Base-by-base conservation (phyloP, 2,329 filamentous ascomycete species). In the Fusarium abutilonis region DNA sequence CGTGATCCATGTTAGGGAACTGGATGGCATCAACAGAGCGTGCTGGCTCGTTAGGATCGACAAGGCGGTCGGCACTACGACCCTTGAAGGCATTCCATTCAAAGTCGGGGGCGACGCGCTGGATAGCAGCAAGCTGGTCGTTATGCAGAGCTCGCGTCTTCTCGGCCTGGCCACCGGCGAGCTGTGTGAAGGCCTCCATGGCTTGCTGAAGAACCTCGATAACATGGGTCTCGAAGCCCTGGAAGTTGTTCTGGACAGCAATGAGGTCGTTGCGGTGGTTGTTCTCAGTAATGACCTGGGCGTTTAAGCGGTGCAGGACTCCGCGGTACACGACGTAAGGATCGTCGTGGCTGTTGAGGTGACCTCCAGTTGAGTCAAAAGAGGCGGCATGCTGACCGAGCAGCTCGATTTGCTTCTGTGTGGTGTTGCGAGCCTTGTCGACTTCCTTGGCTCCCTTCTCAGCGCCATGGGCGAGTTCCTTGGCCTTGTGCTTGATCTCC, bases 381-480 rank as follows among this genome's bases (percentile, higher is more conserved):
- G 86, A 79, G 9, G 93, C 92, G 1, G 92, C 87, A 70, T 96
- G 88, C 78, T 95, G 90, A 35, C 92, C 93, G 1, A 99, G 87
- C 21, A 96, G 84, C 79, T 99, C 94, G 63, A 99, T 96, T 68
- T 97, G 92, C 81, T 96, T 97, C 80, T 99, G 94, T 0, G 94
- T 97, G 7, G 79, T 81, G 69, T 88, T 87, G 59, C 94, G 90
- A 9, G 92, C 88, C 80, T 96, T 97, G 61, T 97, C 92, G 19
- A 99, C 93, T 46, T 92, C 87, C 80, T 98, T 99, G 66, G 91
- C 87, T 14, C 89, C 86, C 81, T 96, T 97, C 60, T 88, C 85
- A 19, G 91, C 92, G 9, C 94, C 93, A 60, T 87, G 84, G 39
- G 86, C 83, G 45, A 99, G 84, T 78, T 97, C 93, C 82, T 98